Evolutionary conservation across 2,329 filamentous ascomycete genomes (phyloP), one percentile per base, ranked within the genome.

Genomic region (Talaromyces sp.): DNA sequence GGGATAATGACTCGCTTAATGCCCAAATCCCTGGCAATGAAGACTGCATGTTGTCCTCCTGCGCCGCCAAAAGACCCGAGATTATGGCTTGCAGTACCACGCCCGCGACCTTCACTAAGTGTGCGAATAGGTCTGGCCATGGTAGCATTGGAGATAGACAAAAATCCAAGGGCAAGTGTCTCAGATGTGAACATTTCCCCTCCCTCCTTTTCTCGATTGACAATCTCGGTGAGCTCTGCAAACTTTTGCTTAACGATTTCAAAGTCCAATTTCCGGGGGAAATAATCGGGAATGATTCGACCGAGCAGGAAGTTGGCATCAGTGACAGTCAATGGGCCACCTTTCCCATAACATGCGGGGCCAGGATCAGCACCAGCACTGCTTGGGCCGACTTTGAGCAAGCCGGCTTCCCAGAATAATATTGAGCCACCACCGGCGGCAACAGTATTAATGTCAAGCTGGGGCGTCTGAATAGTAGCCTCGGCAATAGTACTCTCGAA

Each of bases 361-460:
- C 92, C 92, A 0, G 92, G 92, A 67, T 96, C 91, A 2, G 92
- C 91, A 16, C 90, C 88, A 0, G 92, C 92, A 3, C 90, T 94
- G 66, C 96, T 91, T 0, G 92, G 92, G 0, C 92, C 92, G 8
- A 96, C 91, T 0, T 92, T 89, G 63, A 96, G 96, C 0, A 96
- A 77, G 0, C 91, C 91, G 60, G 96, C 95, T 55, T 84, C 85
- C 81, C 90, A 96, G 74, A 94, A 95, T 3, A 97, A 78, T 16
- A 75, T 74, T 1, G 73, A 76, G n/a, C 75, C 75, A 55, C 92
- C 92, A 43, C 91, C 91, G 3, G 91, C 91, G 3, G 92, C 91
- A 0, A 96, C 92, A 0, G 91, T 96, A 70, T 96, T 96, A 75
- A 96, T 96, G 65, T 96, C 91, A 0, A 96, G 81, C 67, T 96